Evolutionary conservation across 352 stramenopile genomes (phyloP).

Genomic region (Phytophthora meadii): DNA sequence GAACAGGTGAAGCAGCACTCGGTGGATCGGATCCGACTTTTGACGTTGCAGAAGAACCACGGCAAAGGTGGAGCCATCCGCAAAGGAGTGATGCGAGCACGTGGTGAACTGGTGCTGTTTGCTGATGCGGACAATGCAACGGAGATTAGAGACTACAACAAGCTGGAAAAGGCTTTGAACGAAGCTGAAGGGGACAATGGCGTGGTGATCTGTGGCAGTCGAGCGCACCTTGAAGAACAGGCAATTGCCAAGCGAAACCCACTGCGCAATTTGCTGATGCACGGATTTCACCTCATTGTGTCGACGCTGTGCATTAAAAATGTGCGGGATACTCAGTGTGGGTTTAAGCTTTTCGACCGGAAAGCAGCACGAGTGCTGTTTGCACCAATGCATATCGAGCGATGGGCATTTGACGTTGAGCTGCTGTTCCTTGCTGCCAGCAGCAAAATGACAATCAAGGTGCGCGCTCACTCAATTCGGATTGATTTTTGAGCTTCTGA

Average conservation of each 20-base stretch:
- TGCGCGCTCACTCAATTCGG: slow-evolving; percentile 11
- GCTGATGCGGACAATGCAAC: slow-evolving; percentile 94
- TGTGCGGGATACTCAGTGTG: slow-evolving; percentile 94
- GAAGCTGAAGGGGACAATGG: slow-evolving; percentile 44
- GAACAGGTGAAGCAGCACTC: slow-evolving; percentile 57
- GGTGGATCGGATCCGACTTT: slow-evolving; percentile 70
- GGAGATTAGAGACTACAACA: slow-evolving; percentile 89
- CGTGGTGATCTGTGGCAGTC: slow-evolving; percentile 90
- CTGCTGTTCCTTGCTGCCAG: slow-evolving; percentile 86
- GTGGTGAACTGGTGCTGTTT: slow-evolving; percentile 88
- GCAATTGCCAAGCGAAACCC: slow-evolving; percentile 86
- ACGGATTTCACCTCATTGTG: slow-evolving; percentile 93
- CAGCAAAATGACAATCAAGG: slow-evolving; percentile 70
- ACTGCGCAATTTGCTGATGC: slow-evolving; percentile 92
- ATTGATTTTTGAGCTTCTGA: not conserved
- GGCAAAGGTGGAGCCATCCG: slow-evolving; percentile 93
- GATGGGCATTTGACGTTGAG: slow-evolving; percentile 96
- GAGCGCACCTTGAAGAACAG: slow-evolving; percentile 89
- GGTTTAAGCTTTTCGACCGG: slow-evolving; percentile 95
- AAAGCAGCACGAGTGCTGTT: slow-evolving; percentile 86
- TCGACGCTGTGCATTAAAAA: slow-evolving; percentile 84
- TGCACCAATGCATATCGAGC: slow-evolving; percentile 92
- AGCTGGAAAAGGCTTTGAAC: slow-evolving; percentile 67
- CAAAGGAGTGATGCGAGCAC: slow-evolving; percentile 87
- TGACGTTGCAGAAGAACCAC: slow-evolving; percentile 87